A percentile compares a stretch with the other conserved stretches of the same genome.
Evolutionary conservation across 1,139 yeast genomes (phyloP).

Genomic region (Magnusiomyces ingens): DNA sequence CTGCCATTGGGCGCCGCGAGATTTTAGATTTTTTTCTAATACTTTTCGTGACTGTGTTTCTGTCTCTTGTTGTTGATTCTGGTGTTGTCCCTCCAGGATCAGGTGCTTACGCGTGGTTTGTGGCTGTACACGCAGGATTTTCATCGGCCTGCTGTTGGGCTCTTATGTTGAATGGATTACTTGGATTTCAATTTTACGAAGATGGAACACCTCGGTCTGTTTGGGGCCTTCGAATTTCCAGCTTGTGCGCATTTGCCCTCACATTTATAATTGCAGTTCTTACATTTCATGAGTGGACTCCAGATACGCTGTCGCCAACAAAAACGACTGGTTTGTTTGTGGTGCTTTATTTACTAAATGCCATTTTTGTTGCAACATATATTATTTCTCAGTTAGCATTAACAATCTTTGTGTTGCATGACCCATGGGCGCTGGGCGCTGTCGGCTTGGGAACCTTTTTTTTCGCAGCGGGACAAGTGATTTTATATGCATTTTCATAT

Average conservation of each 20-base stretch:
- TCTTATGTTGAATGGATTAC: conserved; percentile 63
- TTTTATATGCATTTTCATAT: conserved; percentile 61
- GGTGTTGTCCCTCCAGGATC: conserved; percentile 91
- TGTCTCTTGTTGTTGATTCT: conserved; percentile 74
- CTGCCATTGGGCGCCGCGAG: conserved; percentile 90
- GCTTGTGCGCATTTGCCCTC: conserved; percentile 49
- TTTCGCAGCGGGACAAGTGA: conserved; percentile 73
- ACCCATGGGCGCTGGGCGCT: conserved; percentile 87
- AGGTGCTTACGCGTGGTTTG: conserved; percentile 68
- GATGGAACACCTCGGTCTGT: conserved; percentile 61
- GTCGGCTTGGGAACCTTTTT: conserved; percentile 60
- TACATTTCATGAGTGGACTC: conserved; percentile 15
- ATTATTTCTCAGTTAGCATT: conserved; percentile 64
- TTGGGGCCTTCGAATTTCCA: conserved; percentile 46
- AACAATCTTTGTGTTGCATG: conserved; percentile 59
- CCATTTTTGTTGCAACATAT: conserved; percentile 55
- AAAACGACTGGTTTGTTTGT: conserved; percentile 62
- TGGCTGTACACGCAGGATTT: conserved; percentile 74
- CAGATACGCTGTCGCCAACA: conserved; percentile 34
- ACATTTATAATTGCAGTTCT: conserved; percentile 44
- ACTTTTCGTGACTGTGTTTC: conserved; percentile 49
- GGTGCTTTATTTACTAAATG: conserved; percentile 64
- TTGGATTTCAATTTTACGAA: conserved; percentile 89
- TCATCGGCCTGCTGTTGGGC: conserved; percentile 61
- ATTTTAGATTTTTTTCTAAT: conserved; percentile 68